Percentiles rank a stretch among this genome's conserved stretches.
phyloP scores from a whole-genome alignment of 306 rosid species.

The Biancaea sappan region DNA sequence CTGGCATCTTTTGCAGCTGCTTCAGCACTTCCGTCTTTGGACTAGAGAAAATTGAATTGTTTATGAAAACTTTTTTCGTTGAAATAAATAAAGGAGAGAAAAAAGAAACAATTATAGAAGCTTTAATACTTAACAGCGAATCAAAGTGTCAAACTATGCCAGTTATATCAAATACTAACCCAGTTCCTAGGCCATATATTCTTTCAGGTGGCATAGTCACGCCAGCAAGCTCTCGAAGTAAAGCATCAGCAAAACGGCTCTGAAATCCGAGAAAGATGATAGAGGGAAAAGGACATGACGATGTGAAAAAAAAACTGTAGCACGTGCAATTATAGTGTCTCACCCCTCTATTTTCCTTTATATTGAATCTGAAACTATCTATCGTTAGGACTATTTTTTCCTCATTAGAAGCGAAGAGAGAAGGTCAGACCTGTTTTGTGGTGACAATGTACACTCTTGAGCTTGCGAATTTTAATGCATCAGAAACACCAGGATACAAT shows the following conservation, averaged over 20 bases:
- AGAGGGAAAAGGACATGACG: slow-evolving; percentile 5
- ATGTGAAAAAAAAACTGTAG: slow-evolving; percentile 19
- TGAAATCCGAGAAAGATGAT: slow-evolving; percentile 31
- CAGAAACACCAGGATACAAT: slow-evolving; percentile 78
- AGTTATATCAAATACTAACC: slow-evolving; percentile 49
- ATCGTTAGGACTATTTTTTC: slow-evolving; percentile 14
- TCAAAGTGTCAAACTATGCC: not conserved
- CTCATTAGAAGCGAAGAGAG: slow-evolving; percentile 12
- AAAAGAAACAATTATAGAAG: not conserved
- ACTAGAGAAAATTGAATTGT: slow-evolving; percentile 40
- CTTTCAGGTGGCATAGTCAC: slow-evolving; percentile 77
- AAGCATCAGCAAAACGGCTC: slow-evolving; percentile 88
- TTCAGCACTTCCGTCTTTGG: slow-evolving; percentile 88
- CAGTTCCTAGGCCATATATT: slow-evolving; percentile 82
- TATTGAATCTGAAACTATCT: slow-evolving; percentile 8
- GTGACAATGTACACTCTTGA: slow-evolving; percentile 79
- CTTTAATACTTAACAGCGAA: not conserved
- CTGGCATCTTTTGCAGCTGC: slow-evolving; percentile 79
- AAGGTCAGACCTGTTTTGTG: slow-evolving; percentile 68
- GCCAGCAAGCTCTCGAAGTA: slow-evolving; percentile 81
- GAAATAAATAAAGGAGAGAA: not conserved
- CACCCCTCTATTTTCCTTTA: slow-evolving; percentile 22
- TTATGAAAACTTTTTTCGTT: slow-evolving; percentile 3
- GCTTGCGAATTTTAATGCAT: slow-evolving; percentile 79
- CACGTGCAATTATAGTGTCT: not conserved